A percentile compares a stretch with the other conserved stretches of the same genome.
These are phyloP conservation scores for Purshia tridentata DNA, from an alignment of 306 rosid species.

Conservation along the genomic window DNA sequence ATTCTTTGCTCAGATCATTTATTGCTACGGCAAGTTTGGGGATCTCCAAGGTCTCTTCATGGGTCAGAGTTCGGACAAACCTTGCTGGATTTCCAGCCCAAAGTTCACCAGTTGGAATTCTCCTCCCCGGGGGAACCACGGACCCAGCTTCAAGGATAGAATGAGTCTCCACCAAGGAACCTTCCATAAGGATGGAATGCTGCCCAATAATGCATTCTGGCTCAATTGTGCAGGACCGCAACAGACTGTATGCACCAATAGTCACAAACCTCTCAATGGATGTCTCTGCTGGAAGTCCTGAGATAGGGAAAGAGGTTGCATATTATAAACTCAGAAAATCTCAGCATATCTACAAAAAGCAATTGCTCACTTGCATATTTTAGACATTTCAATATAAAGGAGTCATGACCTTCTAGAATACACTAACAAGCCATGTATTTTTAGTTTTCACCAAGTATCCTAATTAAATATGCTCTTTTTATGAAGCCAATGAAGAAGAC, in stretches of 20 bases:
- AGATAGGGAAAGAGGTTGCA: conserved; percentile 28
- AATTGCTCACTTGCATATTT: neutral
- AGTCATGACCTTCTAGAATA: neutral
- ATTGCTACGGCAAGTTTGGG: conserved; percentile 96
- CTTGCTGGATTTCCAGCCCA: conserved; percentile 99
- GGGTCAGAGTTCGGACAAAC: conserved; percentile 76
- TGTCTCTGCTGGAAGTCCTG: conserved; percentile 97
- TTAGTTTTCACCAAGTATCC: neutral
- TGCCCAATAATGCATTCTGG: conserved; percentile 98
- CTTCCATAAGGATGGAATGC: conserved; percentile 99
- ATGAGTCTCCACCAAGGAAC: conserved; percentile 90
- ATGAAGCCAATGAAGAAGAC: neutral
- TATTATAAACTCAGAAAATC: conserved; percentile 9
- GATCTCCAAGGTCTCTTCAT: conserved; percentile 93
- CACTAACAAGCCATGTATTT: neutral
- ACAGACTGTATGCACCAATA: conserved; percentile 83
- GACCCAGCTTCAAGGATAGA: conserved; percentile 99
- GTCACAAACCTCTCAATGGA: conserved; percentile 83
- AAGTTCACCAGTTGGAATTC: conserved; percentile 92
- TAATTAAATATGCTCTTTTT: neutral
- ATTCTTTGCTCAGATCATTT: conserved; percentile 81
- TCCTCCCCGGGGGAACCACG: conserved; percentile 92
- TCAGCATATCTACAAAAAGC: neutral
- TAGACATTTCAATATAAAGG: neutral
- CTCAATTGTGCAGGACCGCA: conserved; percentile 94